phyloP scores from a whole-genome alignment of 371 early-diverging fungal genomes.

The Fennellomyces sp. region DNA sequence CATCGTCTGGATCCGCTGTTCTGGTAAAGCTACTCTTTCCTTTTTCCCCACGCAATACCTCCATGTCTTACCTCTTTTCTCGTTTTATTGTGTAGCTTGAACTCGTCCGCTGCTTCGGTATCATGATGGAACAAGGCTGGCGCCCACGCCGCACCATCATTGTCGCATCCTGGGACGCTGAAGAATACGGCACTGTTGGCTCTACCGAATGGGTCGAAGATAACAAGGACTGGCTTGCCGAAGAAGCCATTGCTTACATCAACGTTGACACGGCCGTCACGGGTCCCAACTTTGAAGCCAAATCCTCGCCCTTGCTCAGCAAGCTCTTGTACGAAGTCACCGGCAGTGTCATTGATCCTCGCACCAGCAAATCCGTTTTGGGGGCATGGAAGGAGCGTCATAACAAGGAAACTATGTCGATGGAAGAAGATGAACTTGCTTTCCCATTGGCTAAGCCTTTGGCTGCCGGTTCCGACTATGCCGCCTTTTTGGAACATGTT shows the following conservation, averaged over 20 bases:
- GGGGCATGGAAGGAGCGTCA: conserved; percentile 42
- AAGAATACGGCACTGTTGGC: conserved; percentile 54
- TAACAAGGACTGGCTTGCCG: conserved; percentile 52
- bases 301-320: conserved; percentile 54
- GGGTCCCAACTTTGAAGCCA: conserved; percentile 52
- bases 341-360: conserved; percentile 51
- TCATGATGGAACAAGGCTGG: conserved; percentile 64
- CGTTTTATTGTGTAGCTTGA: conserved; percentile 46
- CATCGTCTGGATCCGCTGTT: conserved; percentile 66
- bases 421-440: not conserved
- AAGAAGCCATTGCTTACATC: conserved; percentile 59
- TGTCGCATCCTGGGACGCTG: conserved; percentile 74
- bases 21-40: conserved; percentile 35
- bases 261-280: conserved; percentile 60
- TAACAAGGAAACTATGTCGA: not conserved
- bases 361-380: conserved; percentile 47
- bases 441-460: conserved; percentile 24
- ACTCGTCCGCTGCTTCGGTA: conserved; percentile 57
- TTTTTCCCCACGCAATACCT: too few species aligned
- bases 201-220: conserved; percentile 78
- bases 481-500: conserved; percentile 51
- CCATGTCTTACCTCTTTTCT: too few species aligned
- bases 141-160: conserved; percentile 68
- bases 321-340: conserved; percentile 56
- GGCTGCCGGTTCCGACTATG: conserved; percentile 53